Evolutionary conservation across 352 stramenopile species (phyloP), one percentile per base, ranked within the genome.

Genomic region (Pythium phragmiticola): DNA sequence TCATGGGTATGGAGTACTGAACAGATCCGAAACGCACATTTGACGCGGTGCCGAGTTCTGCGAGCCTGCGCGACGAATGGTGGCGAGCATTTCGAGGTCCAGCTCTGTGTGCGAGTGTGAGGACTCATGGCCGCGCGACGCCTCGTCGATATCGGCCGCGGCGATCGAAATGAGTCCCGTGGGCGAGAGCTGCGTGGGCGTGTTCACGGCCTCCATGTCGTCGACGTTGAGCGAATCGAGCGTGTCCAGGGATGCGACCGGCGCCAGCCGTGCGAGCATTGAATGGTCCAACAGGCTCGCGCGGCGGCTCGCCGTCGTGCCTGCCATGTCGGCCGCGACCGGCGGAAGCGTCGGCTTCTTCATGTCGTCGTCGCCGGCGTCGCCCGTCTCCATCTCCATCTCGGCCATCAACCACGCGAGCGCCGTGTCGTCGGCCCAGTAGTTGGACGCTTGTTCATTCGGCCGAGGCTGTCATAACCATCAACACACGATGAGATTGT

Each of bases 141-240:
- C 81, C 52, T 94, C 80, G 60, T 94, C 85, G 50, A 94, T 90
- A 58, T 94, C 85, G 4, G 85, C 85, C 4, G 85, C 85, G 45
- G 85, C 85, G 56, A 94, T 92, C 7, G 85, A 94, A 56, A 94
- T 94, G 36, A 94, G 73, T 0, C 85, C 85, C 12, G 81, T 72
- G 19, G 85, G 85, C 45, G 82, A 92, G 60, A 94, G 65, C 51
- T 91, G 79, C 30, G 81, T 64, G 36, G 75, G 76, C 9, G 85
- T 52, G 7, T 80, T 72, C 7, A 75, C 80, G 0, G 69, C 63
- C n/a, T 82, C 69, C 33, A 86, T 49, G 33, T 88, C 75, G 17
- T 88, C 73, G 30, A 89, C 54, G 0, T 69, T 69, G 30, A 86
- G 56, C 16, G 70, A 66, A n/a, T 77, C 76, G 0, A 75, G 63